Conservation (phyloP, 768 basidiomycete genomes). For the Trametes punicea region DNA sequence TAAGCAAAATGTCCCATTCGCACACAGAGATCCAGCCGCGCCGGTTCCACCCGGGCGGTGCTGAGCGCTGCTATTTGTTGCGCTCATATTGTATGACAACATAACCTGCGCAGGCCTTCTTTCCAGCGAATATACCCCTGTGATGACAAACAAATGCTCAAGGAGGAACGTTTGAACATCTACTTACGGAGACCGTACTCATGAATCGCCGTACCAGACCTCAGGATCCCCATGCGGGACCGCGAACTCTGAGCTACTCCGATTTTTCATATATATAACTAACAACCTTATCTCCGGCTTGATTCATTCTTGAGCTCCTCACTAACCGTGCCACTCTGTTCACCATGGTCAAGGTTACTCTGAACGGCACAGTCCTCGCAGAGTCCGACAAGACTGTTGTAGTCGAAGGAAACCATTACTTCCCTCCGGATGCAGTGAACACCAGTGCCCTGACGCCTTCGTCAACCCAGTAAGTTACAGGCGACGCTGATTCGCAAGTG, state of each 20-base stretch:
- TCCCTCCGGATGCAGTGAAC: conserved; percentile 56
- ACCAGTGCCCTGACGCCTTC: conserved; percentile 47
- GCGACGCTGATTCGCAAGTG: neutral
- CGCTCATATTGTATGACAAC: neutral
- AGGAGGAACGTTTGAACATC: too few relatives aligned
- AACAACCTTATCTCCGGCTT: too few relatives aligned
- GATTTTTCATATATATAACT: too few relatives aligned
- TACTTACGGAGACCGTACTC: too few relatives aligned
- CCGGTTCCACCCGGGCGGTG: conserved; percentile 15
- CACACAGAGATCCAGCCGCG: neutral
- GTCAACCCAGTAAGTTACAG: conserved; percentile 41
- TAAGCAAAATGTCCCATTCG: neutral
- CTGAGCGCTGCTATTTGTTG: neutral
- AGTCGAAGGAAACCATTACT: conserved; percentile 73
- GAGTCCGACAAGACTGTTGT: conserved; percentile 51
- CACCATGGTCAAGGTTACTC: conserved; percentile 47
- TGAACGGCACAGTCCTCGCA: conserved; percentile 53
- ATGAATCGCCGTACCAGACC: too few relatives aligned
- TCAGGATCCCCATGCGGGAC: neutral
- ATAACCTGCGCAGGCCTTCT: neutral
- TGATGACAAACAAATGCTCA: neutral
- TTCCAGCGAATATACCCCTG: neutral
- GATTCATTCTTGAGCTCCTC: neutral
- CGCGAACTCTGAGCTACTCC: neutral
- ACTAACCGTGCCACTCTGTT: too few relatives aligned